Base-by-base conservation (phyloP, 2,329 filamentous ascomycete genomes). In the Colletotrichum phormii region DNA sequence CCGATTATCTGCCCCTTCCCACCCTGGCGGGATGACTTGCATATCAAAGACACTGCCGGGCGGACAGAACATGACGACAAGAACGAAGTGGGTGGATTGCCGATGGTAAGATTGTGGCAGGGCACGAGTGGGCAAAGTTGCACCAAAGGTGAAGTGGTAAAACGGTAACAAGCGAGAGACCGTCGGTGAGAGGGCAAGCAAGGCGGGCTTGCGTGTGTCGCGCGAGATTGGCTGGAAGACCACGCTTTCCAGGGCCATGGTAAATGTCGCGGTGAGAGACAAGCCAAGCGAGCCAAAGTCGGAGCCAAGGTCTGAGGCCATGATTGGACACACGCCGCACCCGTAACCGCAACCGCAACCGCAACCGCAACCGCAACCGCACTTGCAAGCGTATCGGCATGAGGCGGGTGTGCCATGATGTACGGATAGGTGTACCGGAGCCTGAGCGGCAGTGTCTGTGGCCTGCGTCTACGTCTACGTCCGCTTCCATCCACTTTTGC, bases 211-310 rank as follows among this genome's bases (percentile, higher is more conserved):
- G 57, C 9, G 42, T 49, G 64, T 59, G 69, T 60, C 59, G 35
- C n/a, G 58, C 42, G 65, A 72, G 53, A 55, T 59, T 54, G 59
- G 33, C 60, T 66, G 59, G 66, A 69, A 57, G 59, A 13, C 54
- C 60, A 69, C 51, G 60, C 31, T 60, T 72, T 64, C 70, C 70
- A 69, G 65, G 53, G 22, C 66, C 65, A 70, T 64, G 70, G 70
- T 72, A 69, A 60, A 64, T 31, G 29, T 22, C 46, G 61, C 13
- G n/a, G 55, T 4, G 13, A 61, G 42, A 69, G 31, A 35, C 12
- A 24, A 54, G 60, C 15, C 5, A 63, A 54, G 54, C 15, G 51
- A 58, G 37, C 12, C 26, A 31, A 51, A 22, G 46, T 33, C 37
- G 18, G 37, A 31, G 59, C 5, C 59, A 61, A 9, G 37, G 42